These are phyloP conservation scores for Lachancea cidri DNA, from an alignment of 805 yeast species.

Conservation along the genomic window DNA sequence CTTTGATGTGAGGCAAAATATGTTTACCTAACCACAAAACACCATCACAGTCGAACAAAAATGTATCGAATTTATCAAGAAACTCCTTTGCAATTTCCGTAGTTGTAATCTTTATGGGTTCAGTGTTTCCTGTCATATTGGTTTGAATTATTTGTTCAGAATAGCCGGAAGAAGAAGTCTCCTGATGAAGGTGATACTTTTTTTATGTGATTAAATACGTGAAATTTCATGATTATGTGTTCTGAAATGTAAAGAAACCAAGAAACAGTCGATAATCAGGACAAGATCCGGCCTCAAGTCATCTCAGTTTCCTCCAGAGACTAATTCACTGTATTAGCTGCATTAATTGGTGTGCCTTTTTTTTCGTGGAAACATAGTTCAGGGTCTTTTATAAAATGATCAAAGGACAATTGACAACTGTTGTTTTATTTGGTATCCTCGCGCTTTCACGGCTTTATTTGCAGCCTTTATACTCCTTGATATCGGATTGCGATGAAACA, in stretches of 20 bases:
- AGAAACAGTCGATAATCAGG: not conserved
- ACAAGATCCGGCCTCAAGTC: not conserved
- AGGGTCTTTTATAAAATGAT: not conserved
- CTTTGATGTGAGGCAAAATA: slow-evolving; percentile 70
- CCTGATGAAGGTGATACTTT: not conserved
- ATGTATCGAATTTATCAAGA: slow-evolving; percentile 69
- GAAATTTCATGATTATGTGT: not conserved
- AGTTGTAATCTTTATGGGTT: slow-evolving; percentile 44
- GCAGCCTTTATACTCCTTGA: slow-evolving; percentile 48
- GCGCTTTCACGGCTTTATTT: slow-evolving; percentile 30
- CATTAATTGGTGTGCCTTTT: no score
- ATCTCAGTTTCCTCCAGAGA: no score
- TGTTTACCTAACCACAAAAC: slow-evolving; percentile 91
- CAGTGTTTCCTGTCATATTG: slow-evolving; percentile 12
- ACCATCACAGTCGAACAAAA: slow-evolving; percentile 95
- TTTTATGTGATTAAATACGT: not conserved
- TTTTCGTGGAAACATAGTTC: no score
- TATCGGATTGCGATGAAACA: slow-evolving; percentile 89
- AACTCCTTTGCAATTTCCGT: slow-evolving; percentile 48
- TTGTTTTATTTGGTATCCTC: slow-evolving; percentile 21
- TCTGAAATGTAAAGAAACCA: not conserved
- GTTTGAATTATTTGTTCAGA: not conserved
- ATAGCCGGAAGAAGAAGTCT: no score
- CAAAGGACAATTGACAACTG: not conserved
- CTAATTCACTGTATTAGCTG: no score